Evolutionary conservation across 2,329 filamentous ascomycete species (phyloP).

Genomic region (Peltaster fructicola): DNA sequence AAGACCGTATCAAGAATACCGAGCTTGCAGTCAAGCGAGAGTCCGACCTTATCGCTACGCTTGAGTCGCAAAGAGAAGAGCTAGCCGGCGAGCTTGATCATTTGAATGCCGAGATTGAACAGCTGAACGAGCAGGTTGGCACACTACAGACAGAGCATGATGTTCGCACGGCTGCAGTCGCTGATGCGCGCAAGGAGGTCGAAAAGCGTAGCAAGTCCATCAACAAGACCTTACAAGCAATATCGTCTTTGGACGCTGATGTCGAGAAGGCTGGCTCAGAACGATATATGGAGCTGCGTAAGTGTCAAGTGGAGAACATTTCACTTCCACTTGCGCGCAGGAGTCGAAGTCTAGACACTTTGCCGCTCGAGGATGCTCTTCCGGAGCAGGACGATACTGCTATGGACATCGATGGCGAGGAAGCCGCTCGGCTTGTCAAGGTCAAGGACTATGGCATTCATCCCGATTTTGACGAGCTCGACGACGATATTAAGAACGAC

Average conservation of each 20-base stretch:
- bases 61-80: slow-evolving; percentile 53
- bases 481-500: slow-evolving; percentile 66
- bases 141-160: slow-evolving; percentile 49
- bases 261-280: slow-evolving; percentile 71
- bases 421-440: slow-evolving; percentile 33
- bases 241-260: slow-evolving; percentile 64
- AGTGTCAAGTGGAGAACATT: slow-evolving; percentile 88
- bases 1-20: slow-evolving; percentile 50
- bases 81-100: slow-evolving; percentile 58
- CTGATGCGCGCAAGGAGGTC: slow-evolving; percentile 61
- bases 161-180: slow-evolving; percentile 56
- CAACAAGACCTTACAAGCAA: slow-evolving; percentile 54
- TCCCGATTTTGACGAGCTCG: slow-evolving; percentile 65
- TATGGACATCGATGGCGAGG: slow-evolving; percentile 78
- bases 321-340: slow-evolving; percentile 59
- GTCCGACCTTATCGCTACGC: slow-evolving; percentile 48
- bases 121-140: slow-evolving; percentile 54
- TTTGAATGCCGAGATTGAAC: slow-evolving; percentile 59
- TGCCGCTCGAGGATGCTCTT: slow-evolving; percentile 67
- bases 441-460: slow-evolving; percentile 85
- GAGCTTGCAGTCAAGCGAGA: slow-evolving; percentile 50
- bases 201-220: slow-evolving; percentile 74
- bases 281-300: slow-evolving; percentile 68
- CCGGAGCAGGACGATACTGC: slow-evolving; percentile 53
- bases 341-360: slow-evolving; percentile 54